These are phyloP conservation scores for Suillus sp. DNA, from an alignment of 768 basidiomycete genomes.

Conservation along the genomic window DNA sequence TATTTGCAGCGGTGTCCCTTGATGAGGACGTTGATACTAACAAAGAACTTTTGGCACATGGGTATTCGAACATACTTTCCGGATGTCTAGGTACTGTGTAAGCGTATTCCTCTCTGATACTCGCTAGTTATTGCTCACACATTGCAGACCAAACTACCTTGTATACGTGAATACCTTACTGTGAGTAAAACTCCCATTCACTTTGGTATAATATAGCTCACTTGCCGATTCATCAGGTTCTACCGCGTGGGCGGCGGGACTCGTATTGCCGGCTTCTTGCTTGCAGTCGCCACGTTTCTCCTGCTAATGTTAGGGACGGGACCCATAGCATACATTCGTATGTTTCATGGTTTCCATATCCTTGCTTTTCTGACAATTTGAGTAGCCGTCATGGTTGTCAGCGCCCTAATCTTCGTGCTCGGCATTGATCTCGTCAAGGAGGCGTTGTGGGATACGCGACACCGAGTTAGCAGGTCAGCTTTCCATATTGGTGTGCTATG, in stretches of 20 bases:
- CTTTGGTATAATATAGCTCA: conserved; percentile 1
- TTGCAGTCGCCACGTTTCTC: conserved; percentile 71
- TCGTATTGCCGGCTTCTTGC: conserved; percentile 80
- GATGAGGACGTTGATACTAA: conserved; percentile 89
- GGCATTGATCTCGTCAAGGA: conserved; percentile 95
- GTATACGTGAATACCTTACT: conserved; percentile 87
- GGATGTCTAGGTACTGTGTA: conserved; percentile 83
- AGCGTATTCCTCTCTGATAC: conserved; percentile 28
- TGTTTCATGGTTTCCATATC: conserved; percentile 30
- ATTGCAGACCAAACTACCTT: conserved; percentile 73
- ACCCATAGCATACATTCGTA: conserved; percentile 91
- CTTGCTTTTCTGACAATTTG: conserved; percentile 3
- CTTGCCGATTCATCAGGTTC: conserved; percentile 48
- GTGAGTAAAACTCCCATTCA: conserved; percentile 39
- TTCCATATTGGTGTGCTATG: conserved; percentile 7
- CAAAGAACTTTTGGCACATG: conserved; percentile 90
- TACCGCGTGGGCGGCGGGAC: conserved; percentile 92
- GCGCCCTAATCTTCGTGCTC: conserved; percentile 89
- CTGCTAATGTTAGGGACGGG: conserved; percentile 83
- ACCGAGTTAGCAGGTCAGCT: conserved; percentile 76
- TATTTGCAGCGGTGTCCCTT: conserved; percentile 73
- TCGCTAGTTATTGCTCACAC: conserved; percentile 10
- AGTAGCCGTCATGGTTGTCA: conserved; percentile 87
- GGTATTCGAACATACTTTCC: conserved; percentile 85
- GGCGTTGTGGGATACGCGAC: conserved; percentile 93